Percentiles rank a stretch among this genome's conserved stretches.
Evolutionary conservation across 2,329 filamentous ascomycete genomes (phyloP).

Genomic region (Epichloe uncinata): DNA sequence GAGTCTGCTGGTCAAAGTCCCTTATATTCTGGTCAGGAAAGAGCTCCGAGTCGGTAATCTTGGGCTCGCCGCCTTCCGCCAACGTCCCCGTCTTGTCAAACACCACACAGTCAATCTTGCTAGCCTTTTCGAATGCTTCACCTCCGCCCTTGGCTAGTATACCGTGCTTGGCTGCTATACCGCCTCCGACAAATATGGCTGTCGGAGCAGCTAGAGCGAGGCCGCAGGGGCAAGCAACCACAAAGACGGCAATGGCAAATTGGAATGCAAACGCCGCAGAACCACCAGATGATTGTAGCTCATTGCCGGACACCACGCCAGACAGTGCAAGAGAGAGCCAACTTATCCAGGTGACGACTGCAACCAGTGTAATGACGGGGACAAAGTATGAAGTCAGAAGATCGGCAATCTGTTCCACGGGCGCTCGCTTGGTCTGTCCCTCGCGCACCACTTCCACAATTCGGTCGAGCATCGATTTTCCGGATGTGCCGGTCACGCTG

Average conservation of each 20-base stretch:
- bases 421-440: conserved; percentile 62
- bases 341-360: conserved; percentile 55
- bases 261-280: conserved; percentile 64
- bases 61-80: conserved; percentile 59
- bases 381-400: conserved; percentile 65
- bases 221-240: conserved; percentile 76
- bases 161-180: conserved; percentile 64
- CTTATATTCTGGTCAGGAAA: conserved; percentile 19
- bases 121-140: conserved; percentile 76
- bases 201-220: conserved; percentile 76
- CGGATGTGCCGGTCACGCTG: conserved; percentile 52
- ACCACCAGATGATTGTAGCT: conserved; percentile 44
- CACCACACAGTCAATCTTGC: conserved; percentile 62
- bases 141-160: conserved; percentile 76
- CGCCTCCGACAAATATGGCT: conserved; percentile 71
- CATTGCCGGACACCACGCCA: conserved; percentile 42
- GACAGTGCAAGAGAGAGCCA: conserved; percentile 55
- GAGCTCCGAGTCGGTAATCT: conserved; percentile 43
- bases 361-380: conserved; percentile 55
- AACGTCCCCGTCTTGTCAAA: conserved; percentile 86
- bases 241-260: conserved; percentile 77
- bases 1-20: conserved; percentile 13
- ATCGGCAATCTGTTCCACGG: conserved; percentile 64
- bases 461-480: conserved; percentile 65
- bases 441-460: conserved; percentile 67